Conservation (phyloP, 2,329 filamentous ascomycete genomes). For the Ophiognomonia clavigignenti-juglandacearum region DNA sequence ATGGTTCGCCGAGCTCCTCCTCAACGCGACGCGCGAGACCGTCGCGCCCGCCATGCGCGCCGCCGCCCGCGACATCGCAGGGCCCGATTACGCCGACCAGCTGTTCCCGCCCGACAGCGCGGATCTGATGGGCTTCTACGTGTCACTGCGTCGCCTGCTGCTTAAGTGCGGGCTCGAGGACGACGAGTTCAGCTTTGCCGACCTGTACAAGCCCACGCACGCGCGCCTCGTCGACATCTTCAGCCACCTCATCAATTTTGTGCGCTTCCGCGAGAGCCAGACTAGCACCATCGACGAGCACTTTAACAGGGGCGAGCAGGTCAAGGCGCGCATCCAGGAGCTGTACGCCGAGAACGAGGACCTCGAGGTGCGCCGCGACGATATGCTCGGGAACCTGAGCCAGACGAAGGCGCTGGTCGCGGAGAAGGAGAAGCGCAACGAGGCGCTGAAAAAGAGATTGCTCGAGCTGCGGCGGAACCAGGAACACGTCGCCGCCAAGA, state of each 20-base stretch:
- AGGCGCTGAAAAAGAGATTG: conserved; percentile 77
- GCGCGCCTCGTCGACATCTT: conserved; percentile 91
- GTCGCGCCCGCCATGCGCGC: conserved; percentile 94
- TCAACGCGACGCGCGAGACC: conserved; percentile 89
- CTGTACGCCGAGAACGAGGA: conserved; percentile 83
- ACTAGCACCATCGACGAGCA: conserved; percentile 86
- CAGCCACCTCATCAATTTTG: conserved; percentile 98
- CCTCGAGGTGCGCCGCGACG: conserved; percentile 72
- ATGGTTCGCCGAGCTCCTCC: conserved; percentile 90
- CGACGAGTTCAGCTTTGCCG: conserved; percentile 87
- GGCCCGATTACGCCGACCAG: conserved; percentile 71
- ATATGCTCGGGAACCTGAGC: conserved; percentile 74
- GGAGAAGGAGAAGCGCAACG: conserved; percentile 81
- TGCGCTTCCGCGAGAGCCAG: conserved; percentile 92
- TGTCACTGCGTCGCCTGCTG: conserved; percentile 73
- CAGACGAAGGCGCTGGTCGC: conserved; percentile 76
- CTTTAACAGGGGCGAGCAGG: conserved; percentile 84
- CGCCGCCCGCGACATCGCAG: conserved; percentile 80
- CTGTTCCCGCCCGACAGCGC: conserved; percentile 77
- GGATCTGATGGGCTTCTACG: conserved; percentile 94
- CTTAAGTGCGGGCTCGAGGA: conserved; percentile 87
- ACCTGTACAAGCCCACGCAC: conserved; percentile 86
- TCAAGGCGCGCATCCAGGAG: conserved; percentile 81
- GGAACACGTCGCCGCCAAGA: conserved; percentile 73
- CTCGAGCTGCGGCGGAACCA: conserved; percentile 78